These are phyloP conservation scores for Ophiostoma populinum DNA, from an alignment of 2,329 filamentous ascomycete species.

Conservation along the genomic window DNA sequence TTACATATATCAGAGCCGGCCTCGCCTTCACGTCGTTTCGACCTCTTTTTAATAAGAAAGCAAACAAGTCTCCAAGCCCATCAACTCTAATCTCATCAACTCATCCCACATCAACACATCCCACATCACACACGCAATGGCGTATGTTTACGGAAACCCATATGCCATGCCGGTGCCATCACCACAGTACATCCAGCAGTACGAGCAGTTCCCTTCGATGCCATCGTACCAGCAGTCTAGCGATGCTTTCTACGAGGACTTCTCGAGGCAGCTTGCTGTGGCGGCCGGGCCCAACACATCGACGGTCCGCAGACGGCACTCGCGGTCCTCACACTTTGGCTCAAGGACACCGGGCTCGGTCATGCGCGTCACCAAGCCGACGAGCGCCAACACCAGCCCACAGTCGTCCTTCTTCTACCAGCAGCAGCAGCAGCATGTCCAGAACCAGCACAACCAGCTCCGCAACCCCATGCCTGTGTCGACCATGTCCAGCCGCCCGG, in stretches of 20 bases:
- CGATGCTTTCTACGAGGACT: constrained; percentile 31
- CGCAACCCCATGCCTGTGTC: constrained; percentile 32
- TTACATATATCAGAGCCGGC: no score
- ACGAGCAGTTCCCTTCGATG: constrained; percentile 1
- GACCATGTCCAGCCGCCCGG: constrained; percentile 14
- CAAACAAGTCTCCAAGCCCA: no score
- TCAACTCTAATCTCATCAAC: background rate
- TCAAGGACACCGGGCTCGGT: constrained; percentile 27
- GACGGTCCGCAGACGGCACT: constrained; percentile 22
- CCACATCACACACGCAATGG: constrained; percentile 9
- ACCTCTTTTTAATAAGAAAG: no score
- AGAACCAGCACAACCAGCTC: no score
- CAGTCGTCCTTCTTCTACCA: constrained; percentile 29
- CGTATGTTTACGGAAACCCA: constrained; percentile 15
- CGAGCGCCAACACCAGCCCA: constrained; percentile 48
- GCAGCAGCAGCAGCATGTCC: no score
- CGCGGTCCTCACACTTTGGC: constrained; percentile 28
- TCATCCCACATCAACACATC: background rate
- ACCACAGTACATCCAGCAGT: background rate
- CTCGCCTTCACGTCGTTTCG: no score
- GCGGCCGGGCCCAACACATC: constrained; percentile 18
- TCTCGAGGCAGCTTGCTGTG: constrained; percentile 30
- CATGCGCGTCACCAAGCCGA: constrained; percentile 46
- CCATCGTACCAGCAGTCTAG: constrained; percentile 13
- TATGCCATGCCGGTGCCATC: constrained; percentile 14